These are phyloP conservation scores for Phytophthora pluvialis DNA, from an alignment of 352 stramenopile species.

Conservation along the genomic window DNA sequence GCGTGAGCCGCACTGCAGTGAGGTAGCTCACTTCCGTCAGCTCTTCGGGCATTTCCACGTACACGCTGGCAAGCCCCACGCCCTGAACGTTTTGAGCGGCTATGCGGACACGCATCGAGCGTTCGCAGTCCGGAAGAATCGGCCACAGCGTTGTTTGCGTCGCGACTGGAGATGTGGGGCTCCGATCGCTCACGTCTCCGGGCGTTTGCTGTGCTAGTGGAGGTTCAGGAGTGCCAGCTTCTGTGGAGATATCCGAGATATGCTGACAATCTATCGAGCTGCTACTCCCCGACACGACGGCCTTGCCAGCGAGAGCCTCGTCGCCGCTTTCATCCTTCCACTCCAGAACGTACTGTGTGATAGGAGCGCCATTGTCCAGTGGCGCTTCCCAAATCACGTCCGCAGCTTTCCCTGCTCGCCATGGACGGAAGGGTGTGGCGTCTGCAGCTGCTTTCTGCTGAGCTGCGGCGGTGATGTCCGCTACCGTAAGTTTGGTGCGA, in stretches of 20 bases:
- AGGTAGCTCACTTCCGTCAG: constrained; percentile 66
- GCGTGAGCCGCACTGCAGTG: constrained; percentile 50
- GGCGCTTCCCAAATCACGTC: constrained; percentile 77
- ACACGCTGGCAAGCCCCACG: constrained; percentile 61
- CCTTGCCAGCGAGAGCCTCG: constrained; percentile 27
- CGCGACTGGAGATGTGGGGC: constrained; percentile 2
- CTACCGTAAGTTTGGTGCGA: constrained; percentile 33
- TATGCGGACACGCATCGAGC: constrained; percentile 59
- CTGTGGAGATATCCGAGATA: neutral
- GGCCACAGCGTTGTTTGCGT: constrained; percentile 76
- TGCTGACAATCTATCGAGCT: constrained; percentile 23
- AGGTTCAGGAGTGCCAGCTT: neutral
- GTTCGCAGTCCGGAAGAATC: constrained; percentile 48
- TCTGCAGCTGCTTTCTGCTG: constrained; percentile 40
- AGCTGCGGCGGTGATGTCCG: constrained; percentile 55
- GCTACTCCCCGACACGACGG: constrained; percentile 19
- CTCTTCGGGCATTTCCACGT: constrained; percentile 52
- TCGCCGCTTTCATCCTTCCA: constrained; percentile 65
- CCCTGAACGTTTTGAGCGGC: constrained; percentile 72
- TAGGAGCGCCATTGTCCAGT: constrained; percentile 60
- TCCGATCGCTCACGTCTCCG: neutral
- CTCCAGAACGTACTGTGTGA: constrained; percentile 74
- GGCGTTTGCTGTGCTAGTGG: neutral
- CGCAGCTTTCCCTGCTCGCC: constrained; percentile 71
- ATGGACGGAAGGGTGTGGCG: constrained; percentile 68